Evolutionary conservation across 192 early-diverging fungal genomes (phyloP).

Genomic region (Oehlia diaphana): DNA sequence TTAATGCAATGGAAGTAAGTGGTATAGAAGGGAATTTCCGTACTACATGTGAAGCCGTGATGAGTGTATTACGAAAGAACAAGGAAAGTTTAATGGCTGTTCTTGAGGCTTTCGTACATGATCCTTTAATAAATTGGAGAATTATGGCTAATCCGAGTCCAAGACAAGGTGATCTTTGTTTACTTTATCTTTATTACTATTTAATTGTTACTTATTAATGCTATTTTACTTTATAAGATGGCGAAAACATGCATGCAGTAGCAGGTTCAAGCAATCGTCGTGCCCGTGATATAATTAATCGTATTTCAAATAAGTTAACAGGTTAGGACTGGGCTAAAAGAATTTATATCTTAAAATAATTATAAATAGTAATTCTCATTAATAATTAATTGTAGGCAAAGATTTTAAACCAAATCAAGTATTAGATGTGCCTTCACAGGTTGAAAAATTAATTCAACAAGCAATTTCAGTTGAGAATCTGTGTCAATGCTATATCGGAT

Average conservation of each 20-base stretch:
- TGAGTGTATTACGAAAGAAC: slow-evolving; percentile 92
- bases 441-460: slow-evolving; percentile 85
- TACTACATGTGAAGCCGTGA: slow-evolving; percentile 93
- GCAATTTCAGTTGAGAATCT: slow-evolving; percentile 90
- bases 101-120: slow-evolving; percentile 96
- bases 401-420: slow-evolving; percentile 85
- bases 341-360: neutral
- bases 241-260: slow-evolving; percentile 59
- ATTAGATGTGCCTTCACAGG: slow-evolving; percentile 81
- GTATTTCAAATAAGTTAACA: slow-evolving; percentile 91
- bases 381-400: slow-evolving; percentile 44
- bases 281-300: slow-evolving; percentile 82
- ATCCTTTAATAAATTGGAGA: slow-evolving; percentile 92
- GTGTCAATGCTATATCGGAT: slow-evolving; percentile 73
- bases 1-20: slow-evolving; percentile 97
- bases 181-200: neutral
- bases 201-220: neutral
- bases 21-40: slow-evolving; percentile 96
- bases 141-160: slow-evolving; percentile 60
- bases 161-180: slow-evolving; percentile 26
- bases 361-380: neutral
- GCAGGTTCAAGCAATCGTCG: slow-evolving; percentile 61
- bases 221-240: slow-evolving; percentile 28
- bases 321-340: slow-evolving; percentile 34
- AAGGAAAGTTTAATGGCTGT: slow-evolving; percentile 98